Base-by-base conservation (phyloP, 495 filamentous ascomycete genomes). In the Podospora pseudoanserina region DNA sequence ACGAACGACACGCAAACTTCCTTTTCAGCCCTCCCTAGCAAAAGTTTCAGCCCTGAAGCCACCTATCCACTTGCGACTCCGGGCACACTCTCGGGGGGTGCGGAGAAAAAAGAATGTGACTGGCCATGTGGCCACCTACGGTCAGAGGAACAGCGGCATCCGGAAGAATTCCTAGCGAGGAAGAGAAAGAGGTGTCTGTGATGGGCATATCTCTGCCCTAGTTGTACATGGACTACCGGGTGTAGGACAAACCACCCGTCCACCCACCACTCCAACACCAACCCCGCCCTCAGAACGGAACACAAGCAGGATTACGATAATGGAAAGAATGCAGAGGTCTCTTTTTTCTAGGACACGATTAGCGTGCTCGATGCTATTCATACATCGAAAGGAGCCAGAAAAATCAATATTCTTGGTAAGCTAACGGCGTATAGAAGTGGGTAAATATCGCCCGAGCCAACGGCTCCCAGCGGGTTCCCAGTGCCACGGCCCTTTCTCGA, bases 281-380 rank as follows among this genome's bases (percentile, higher is more conserved):
- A 32, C 39, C 39, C 9, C 39, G 9, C 39, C 39, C 15, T 49
- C 39, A 49, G 5, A 49, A 13, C 6, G 39, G 13, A 49, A 49
- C 39, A 49, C 9, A 49, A 49, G 39, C 39, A 49, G 39, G 39
- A 49, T 32, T 32, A 23, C 23, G 30, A 32, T 49, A 11, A 49
- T 49, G 9, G 39, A 49, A 49, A 11, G 39, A 49, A 49, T 16
- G 39, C 9, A 2, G 39, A 49, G 13, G 30, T 32, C 7, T 32
- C 30, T 32, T 32, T 49, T 49, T 26, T 58, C 55, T 26, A 11
- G 55, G 55, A 20, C 2, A 56, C 55, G 55, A 15, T 19, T 58
- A 13, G 55, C 55, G 39, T 49, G 55, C 3, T 58, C 23, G n/a
- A 58, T 20, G 55, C 55, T 58, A 58, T 58, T 58, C 55, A 58